Conservation (phyloP, 2,329 filamentous ascomycete species). For the Trichoderma afroharzianum region DNA sequence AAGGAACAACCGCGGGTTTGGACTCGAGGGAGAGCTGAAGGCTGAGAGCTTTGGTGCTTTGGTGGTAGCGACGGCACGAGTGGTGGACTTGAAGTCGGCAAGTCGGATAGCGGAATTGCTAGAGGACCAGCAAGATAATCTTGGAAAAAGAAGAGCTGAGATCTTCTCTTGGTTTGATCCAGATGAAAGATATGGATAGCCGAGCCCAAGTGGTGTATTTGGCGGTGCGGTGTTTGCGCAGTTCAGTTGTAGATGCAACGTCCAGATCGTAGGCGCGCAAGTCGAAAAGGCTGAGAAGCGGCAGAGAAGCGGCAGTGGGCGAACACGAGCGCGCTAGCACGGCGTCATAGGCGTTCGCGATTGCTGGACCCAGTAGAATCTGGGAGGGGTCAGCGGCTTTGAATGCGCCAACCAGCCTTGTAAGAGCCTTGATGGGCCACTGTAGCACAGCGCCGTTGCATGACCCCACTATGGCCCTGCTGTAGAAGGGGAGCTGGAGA, state of each 20-base stretch:
- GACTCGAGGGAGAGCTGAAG: not conserved
- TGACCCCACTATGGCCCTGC: not conserved
- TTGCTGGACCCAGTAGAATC: not conserved
- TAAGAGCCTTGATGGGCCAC: not conserved
- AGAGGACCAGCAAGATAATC: not conserved
- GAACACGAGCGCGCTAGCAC: slow-evolving; percentile 3
- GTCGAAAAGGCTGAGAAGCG: not conserved
- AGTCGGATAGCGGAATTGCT: not conserved
- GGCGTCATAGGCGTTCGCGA: slow-evolving; percentile 15
- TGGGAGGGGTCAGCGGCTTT: not conserved
- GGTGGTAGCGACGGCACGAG: not conserved
- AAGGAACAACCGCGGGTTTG: not conserved
- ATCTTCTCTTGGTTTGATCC: not conserved
- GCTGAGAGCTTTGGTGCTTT: not conserved
- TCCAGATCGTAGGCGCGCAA: not conserved
- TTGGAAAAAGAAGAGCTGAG: not conserved
- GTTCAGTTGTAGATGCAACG: not conserved
- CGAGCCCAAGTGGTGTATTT: not conserved
- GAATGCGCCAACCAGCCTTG: not conserved
- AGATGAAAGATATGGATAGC: not conserved
- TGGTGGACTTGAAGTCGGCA: not conserved
- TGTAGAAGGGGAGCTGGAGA: no score
- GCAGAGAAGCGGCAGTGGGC: not conserved
- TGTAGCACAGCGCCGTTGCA: not conserved
- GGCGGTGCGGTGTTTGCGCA: not conserved